Evolutionary conservation across 257 asterid genomes (phyloP).

Genomic region (Fraxinus cuspidata): DNA sequence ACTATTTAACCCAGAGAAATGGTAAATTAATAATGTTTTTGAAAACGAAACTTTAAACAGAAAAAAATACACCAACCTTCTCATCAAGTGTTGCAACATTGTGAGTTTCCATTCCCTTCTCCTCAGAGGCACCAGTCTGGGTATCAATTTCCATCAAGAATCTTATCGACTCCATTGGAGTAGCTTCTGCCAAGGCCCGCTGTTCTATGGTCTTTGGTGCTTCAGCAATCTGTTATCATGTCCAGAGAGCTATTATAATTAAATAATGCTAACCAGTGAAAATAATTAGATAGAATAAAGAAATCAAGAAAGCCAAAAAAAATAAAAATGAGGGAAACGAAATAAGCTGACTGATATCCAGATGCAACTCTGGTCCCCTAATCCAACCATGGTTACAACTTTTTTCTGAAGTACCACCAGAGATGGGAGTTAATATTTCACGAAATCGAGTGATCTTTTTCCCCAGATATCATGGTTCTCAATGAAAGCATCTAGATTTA

Average conservation of each 20-base stretch:
- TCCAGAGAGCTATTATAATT: conserved; percentile 2
- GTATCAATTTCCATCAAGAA: conserved; percentile 53
- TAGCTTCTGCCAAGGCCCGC: conserved; percentile 77
- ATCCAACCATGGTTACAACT: neutral
- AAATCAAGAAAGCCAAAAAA: neutral
- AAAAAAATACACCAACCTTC: conserved; percentile 60
- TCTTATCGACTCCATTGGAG: conserved; percentile 76
- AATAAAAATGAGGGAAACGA: no score
- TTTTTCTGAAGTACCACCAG: neutral
- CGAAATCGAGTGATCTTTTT: neutral
- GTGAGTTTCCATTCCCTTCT: conserved; percentile 36
- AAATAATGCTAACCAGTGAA: conserved; percentile 11
- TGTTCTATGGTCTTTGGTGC: conserved; percentile 48
- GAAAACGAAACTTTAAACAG: conserved; percentile 13
- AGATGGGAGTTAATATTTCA: neutral
- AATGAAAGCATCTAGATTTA: neutral
- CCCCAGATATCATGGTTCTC: neutral
- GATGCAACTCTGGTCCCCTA: neutral
- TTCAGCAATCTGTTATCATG: conserved; percentile 38
- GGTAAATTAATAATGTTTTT: conserved; percentile 26
- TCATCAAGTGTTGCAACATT: conserved; percentile 33
- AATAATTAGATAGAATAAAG: neutral
- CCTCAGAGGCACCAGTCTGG: conserved; percentile 43
- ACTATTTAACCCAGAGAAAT: conserved; percentile 42
- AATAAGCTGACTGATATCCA: neutral